A percentile compares a stretch with the other conserved stretches of the same genome.
Conservation (phyloP, 768 basidiomycete species). For the Rubroboletus pulcherrimus region DNA sequence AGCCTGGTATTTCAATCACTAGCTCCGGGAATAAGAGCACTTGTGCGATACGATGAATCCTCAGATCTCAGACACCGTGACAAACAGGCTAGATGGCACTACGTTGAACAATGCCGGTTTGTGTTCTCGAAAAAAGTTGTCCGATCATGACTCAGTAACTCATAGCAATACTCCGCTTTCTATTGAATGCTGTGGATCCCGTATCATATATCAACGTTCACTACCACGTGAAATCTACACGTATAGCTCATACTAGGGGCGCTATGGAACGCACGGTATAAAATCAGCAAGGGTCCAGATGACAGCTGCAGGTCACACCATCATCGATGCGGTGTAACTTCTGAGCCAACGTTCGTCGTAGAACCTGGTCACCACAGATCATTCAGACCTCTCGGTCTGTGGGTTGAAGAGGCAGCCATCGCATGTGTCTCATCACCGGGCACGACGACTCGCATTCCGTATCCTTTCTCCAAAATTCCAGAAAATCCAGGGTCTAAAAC, state of each 20-base stretch:
- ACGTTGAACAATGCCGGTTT: not conserved
- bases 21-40: not conserved
- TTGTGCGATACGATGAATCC: not conserved
- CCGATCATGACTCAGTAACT: no score
- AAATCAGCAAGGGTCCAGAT: not conserved
- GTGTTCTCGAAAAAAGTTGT: not conserved
- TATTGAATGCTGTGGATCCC: not conserved
- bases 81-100: not conserved
- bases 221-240: no score
- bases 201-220: not conserved
- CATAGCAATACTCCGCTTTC: no score
- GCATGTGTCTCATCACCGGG: slow-evolving; percentile 8
- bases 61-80: not conserved
- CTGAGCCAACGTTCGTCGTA: not conserved
- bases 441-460: slow-evolving; percentile 45
- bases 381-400: not conserved
- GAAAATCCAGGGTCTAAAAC: slow-evolving; percentile 39
- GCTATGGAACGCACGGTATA: no score
- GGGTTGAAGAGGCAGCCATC: no score
- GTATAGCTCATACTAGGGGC: no score
- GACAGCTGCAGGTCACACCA: not conserved
- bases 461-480: slow-evolving; percentile 49
- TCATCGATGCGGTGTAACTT: not conserved
- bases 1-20: not conserved
- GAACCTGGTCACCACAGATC: not conserved